Evolutionary conservation across 192 early-diverging fungal genomes (phyloP), one percentile per base, ranked within the genome.

Genomic region (Coemansia umbellata): DNA sequence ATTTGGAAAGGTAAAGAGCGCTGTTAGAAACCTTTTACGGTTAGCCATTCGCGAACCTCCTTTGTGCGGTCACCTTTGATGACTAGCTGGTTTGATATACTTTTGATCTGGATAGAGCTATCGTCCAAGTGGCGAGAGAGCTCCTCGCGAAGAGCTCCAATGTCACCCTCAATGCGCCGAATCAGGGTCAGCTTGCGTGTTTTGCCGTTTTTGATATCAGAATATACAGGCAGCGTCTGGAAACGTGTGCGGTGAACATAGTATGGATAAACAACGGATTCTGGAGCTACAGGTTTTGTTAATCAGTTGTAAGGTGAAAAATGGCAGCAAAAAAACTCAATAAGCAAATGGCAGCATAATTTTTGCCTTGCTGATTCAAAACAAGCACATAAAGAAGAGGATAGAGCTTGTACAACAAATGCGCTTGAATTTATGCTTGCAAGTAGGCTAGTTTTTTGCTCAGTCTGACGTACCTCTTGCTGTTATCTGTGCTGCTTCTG

Each of bases 151-250:
- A 77, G 43, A 3, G 80, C 84, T 48, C 77, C 63, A 26, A 80
- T 63, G 42, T 88, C 81, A 30, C 89, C 89, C 42, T 87, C 81
- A 30, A 91, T 81, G 23, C 85, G 83, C 40, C 86, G 82, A 37
- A 91, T 62, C 26, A 85, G 55, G 8, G 87, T 91, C 50, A 84
- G 69, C 36, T 60, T 52, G 40, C 82, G 81, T 11, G 82, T 83
- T 10, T 80, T 61, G 10, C 83, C 85, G 60, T 91, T 91, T 53
- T 69, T 82, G 45, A 81, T 55, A 21, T 89, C 83, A 3, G 77
- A 69, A 55, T 91, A 91, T 3, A 91, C 87, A 5, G 89, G 89
- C 13, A 91, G 72, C 48, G 68, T 63, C 52, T 79, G 47, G 55
- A 69, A 77, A 37, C 72, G 61, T 9, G 89, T 87, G 50, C 89